Base-by-base conservation (phyloP, 2,329 filamentous ascomycete species). In the Monosporascus cannonballus region DNA sequence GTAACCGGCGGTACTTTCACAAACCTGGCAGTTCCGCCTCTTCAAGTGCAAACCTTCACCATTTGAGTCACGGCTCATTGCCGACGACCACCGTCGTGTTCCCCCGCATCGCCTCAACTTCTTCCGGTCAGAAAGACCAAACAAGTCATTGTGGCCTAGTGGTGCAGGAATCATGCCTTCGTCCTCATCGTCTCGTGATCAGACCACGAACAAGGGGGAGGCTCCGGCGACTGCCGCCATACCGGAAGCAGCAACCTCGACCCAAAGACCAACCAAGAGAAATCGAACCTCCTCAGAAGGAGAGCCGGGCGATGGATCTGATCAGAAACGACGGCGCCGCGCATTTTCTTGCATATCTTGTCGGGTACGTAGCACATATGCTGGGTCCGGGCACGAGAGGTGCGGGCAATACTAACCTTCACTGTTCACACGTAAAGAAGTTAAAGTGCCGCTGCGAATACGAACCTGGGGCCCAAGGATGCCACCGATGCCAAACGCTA, bases 261-360 rank as follows among this genome's bases (percentile, higher is more conserved):
- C 44, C 18, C 57, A 55, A 44, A 53, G 52, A 30, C 25, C 56
- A 24, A 44, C 52, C 17, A 59, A 61, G 50, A 46, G 42, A 24
- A 18, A 11, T n/a, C 59, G 54, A 11, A 51, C 38, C 38, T 48
- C 41, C 6, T 22, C 37, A 11, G 59, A 57, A 20, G 56, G 59
- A 2, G 52, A 46, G 8, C 11, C 38, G 15, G 50, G 27, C 14
- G 54, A 45, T 27, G 56, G 53, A 15, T 25, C 56, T 14, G 46
- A 51, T 2, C 60, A 56, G 39, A 65, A 65, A 53, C 54, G 62
- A 24, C 61, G 63, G 3, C 57, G 64, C 6, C 59, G 62, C 37
- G 64, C 64, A 14, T 66, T 66, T 54, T 66, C 64, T 9, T 65
- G 64, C 25, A 50, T 64, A 2, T 66, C 64, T 3, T 66, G 64